These are phyloP conservation scores for Panicum virgatum DNA, from an alignment of 202 grass and related monocot species.

Conservation along the genomic window DNA sequence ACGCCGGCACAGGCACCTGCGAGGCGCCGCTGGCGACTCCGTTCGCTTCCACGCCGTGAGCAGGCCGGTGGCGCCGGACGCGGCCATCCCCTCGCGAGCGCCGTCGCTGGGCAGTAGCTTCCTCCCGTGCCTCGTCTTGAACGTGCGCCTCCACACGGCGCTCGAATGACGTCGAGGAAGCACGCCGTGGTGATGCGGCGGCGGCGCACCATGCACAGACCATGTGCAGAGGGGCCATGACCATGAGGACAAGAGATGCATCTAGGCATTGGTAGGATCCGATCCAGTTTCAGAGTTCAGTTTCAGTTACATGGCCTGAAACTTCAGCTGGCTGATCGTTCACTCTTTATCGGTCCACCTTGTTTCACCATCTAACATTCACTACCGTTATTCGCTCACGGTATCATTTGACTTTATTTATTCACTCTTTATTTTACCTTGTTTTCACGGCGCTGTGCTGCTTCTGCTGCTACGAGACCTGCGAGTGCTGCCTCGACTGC, in stretches of 20 bases:
- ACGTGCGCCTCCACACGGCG: too few relatives aligned
- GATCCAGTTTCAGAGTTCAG: background rate
- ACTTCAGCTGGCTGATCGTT: background rate
- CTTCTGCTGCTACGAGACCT: conserved; percentile 96
- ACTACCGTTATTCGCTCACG: background rate
- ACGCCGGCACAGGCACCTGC: too few relatives aligned
- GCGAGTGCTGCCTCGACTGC: conserved; percentile 74
- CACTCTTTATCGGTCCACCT: background rate
- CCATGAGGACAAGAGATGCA: conserved; percentile 86
- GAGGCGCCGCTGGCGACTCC: too few relatives aligned
- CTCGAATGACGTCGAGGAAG: too few relatives aligned
- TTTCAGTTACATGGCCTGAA: background rate
- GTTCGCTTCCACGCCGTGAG: too few relatives aligned
- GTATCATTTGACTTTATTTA: background rate
- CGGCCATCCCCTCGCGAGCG: too few relatives aligned
- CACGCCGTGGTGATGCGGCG: too few relatives aligned
- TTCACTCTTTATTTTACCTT: too few relatives aligned
- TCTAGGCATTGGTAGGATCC: conserved; percentile 73
- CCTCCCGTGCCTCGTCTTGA: too few relatives aligned
- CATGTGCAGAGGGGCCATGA: conserved; percentile 81
- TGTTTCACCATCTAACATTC: background rate
- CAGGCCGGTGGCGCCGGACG: too few relatives aligned
- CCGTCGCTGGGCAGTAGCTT: too few relatives aligned
- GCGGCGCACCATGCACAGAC: too few relatives aligned
- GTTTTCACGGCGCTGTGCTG: conserved; percentile 72